Conservation (phyloP, 2,329 filamentous ascomycete genomes). For the Diaporthe batatas region DNA sequence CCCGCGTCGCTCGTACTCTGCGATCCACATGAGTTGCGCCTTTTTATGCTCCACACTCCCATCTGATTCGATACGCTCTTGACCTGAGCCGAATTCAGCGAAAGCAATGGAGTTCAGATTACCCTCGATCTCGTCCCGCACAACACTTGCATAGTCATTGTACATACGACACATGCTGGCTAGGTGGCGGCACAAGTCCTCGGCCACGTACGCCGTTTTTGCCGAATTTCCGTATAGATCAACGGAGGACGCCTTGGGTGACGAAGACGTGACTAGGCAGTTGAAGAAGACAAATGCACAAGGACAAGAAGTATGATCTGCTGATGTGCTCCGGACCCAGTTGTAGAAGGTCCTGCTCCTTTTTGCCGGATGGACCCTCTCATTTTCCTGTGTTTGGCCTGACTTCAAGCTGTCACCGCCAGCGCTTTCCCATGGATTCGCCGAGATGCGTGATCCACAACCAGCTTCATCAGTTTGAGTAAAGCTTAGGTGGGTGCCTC, state of each 20-base stretch:
- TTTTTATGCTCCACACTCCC: slow-evolving; percentile 10
- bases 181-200: slow-evolving; percentile 44
- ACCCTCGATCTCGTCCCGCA: slow-evolving; percentile 48
- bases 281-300: slow-evolving; percentile 41
- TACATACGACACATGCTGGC: slow-evolving; percentile 47
- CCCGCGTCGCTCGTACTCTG: slow-evolving; percentile 13
- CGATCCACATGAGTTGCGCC: not conserved
- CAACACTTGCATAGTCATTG: slow-evolving; percentile 45
- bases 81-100: slow-evolving; percentile 45
- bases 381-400: too few relatives aligned
- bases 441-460: not conserved
- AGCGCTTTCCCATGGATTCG: not conserved
- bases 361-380: too few relatives aligned
- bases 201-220: not conserved
- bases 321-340: slow-evolving; percentile 39
- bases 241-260: not conserved
- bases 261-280: slow-evolving; percentile 10
- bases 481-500: not conserved
- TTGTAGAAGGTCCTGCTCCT: slow-evolving; percentile 29
- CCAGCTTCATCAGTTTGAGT: not conserved
- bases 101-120: slow-evolving; percentile 53
- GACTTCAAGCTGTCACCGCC: too few relatives aligned
- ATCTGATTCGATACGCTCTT: not conserved
- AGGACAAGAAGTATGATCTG: slow-evolving; percentile 41
- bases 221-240: not conserved